Evolutionary conservation across 306 rosid species (phyloP).

Genomic region (Ormosia semicastrata): DNA sequence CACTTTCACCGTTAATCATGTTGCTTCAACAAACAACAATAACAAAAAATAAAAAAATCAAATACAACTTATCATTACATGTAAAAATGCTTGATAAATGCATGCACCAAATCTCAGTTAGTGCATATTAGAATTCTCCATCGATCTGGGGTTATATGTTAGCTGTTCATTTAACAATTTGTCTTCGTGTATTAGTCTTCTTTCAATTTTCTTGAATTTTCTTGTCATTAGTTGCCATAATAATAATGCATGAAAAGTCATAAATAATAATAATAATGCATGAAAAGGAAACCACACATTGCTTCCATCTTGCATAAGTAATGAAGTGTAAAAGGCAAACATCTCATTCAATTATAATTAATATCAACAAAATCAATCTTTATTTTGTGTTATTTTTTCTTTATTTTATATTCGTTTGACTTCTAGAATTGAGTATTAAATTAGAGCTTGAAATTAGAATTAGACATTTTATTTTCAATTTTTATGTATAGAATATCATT

Average conservation of each 20-base stretch:
- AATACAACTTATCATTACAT: too few relatives aligned
- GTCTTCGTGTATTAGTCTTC: not conserved
- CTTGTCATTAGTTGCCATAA: not conserved
- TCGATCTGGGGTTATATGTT: not conserved
- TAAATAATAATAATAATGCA: not conserved
- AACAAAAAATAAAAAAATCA: too few relatives aligned
- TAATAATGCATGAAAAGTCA: not conserved
- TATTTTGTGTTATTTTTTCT: not conserved
- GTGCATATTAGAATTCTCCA: too few relatives aligned
- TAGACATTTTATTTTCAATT: too few relatives aligned
- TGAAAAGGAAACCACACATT: conserved; percentile 15
- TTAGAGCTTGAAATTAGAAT: too few relatives aligned
- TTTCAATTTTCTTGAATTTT: conserved; percentile 8
- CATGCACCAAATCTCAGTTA: too few relatives aligned
- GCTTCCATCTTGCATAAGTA: not conserved
- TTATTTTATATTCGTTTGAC: too few relatives aligned
- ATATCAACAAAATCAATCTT: not conserved
- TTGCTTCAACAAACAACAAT: too few relatives aligned
- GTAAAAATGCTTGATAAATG: too few relatives aligned
- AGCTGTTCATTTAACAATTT: not conserved
- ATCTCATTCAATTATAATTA: not conserved
- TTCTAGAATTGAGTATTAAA: too few relatives aligned
- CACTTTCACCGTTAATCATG: too few relatives aligned
- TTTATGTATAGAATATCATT: too few relatives aligned
- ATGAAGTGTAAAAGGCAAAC: not conserved